Conservation (phyloP, 306 rosid species). For the Pterocarpus santalinus region DNA sequence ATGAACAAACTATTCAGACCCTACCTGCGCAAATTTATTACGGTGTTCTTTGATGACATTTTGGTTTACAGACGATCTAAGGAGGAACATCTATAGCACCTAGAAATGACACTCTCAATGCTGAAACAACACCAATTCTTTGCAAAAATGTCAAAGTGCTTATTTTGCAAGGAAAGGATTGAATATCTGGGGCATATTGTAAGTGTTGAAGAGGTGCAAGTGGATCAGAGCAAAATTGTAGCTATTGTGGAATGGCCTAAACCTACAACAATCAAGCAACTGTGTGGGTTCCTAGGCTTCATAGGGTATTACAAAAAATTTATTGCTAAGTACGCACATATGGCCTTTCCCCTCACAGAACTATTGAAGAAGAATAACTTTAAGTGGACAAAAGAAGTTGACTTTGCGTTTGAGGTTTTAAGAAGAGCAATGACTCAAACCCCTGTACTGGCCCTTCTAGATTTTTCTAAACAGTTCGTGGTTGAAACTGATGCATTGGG, state of each 20-base stretch:
- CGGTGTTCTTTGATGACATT: not conserved
- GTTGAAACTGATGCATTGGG: not conserved
- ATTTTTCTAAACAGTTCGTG: not conserved
- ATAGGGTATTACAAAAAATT: not conserved
- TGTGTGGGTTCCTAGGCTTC: not conserved
- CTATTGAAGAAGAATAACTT: no score
- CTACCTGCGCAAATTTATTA: no score
- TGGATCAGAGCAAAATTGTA: not conserved
- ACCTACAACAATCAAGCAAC: not conserved
- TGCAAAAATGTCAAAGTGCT: not conserved
- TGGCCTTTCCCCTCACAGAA: no score
- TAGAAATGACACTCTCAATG: not conserved
- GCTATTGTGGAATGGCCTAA: not conserved
- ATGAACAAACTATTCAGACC: not conserved
- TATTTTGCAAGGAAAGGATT: no score
- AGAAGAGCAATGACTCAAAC: not conserved
- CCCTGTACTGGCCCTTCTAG: not conserved
- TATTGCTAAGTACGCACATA: not conserved
- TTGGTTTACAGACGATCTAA: not conserved
- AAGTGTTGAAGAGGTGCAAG: not conserved
- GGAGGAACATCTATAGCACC: not conserved
- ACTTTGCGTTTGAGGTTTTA: not conserved
- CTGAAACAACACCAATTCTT: no score
- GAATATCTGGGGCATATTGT: not conserved
- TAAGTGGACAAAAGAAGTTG: no score